Conservation (phyloP, 306 rosid species). For the Medicago lupulina region DNA sequence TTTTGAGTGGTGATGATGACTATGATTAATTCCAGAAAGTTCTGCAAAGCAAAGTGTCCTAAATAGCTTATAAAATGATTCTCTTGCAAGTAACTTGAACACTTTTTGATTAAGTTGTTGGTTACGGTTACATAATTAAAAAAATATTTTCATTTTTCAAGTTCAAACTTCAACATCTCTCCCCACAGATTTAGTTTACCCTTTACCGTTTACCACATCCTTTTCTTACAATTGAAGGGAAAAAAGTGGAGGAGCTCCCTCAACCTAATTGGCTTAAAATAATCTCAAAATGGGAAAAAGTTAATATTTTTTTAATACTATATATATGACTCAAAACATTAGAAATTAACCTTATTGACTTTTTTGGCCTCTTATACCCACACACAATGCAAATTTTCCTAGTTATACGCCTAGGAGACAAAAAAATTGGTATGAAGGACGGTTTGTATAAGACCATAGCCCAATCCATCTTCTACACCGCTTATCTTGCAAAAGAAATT, state of each 20-base stretch:
- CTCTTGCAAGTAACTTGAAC: conserved; percentile 50
- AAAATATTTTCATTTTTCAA: background rate
- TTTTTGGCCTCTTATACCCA: conserved; percentile 37
- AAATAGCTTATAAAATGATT: conserved; percentile 25
- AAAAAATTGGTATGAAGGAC: conserved; percentile 46
- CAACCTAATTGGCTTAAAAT: background rate
- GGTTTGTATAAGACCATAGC: conserved; percentile 51
- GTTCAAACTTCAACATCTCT: conserved; percentile 40
- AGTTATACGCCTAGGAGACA: conserved; percentile 47
- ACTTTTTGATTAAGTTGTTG: conserved; percentile 47
- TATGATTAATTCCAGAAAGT: conserved; percentile 49
- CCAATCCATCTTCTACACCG: conserved; percentile 42
- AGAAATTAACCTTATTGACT: conserved; percentile 17
- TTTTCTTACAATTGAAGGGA: conserved; percentile 35
- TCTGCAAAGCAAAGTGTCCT: conserved; percentile 21
- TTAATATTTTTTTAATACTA: no score
- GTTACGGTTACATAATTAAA: conserved; percentile 33
- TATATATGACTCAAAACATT: background rate
- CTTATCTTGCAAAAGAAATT: conserved; percentile 41
- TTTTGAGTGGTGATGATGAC: conserved; percentile 30
- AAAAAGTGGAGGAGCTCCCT: background rate
- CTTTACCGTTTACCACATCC: conserved; percentile 25
- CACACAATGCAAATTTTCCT: conserved; percentile 41
- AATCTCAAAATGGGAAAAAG: no score
- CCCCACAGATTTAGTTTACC: conserved; percentile 45